Base-by-base conservation (phyloP, 495 filamentous ascomycete species). In the Penicillium crystallinum region DNA sequence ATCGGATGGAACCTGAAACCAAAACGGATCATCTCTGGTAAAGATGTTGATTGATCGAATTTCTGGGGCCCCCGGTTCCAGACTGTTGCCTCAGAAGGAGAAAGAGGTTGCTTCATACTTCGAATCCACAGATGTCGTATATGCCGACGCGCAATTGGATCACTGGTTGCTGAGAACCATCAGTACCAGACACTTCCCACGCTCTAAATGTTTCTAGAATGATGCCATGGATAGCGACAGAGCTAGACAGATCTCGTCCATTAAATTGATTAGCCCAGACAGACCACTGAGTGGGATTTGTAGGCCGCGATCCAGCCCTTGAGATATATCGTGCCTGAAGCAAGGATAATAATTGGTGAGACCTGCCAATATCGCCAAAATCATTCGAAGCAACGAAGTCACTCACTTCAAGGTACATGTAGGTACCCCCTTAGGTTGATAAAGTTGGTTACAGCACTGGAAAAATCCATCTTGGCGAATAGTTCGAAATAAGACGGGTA, bases 51-150 rank as follows among this genome's bases (percentile, higher is more conserved):
- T 58, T 52, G 38, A 35, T 37, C 40, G 2, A 44, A 17, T 25
- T 38, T 22, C 31, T 37, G 46, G 40, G 30, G 44, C 23, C 11
- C n/a, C 11, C 12, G 15, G 43, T 55, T 55, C 55, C 34, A 61
- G 58, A 44, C 37, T 34, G 22, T 61, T 34, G 47, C 52, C 58
- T 25, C 39, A 25, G 23, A 41, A 53, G 60, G 57, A 53, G 56
- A 25, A 62, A 45, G 46, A 49, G 53, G 47, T 45, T 46, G 19
- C 19, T 23, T 2, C 27, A 49, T 39, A 19, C 6, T 49, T 39
- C 22, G 10, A 30, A 21, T 23, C 17, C 10, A 25, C 10, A 15
- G 4, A 25, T 10, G 41, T 30, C n/a, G 18, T 11, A 17, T 17
- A 36, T 27, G 18, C 18, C 15, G 3, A 11, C 18, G 14, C n/a